Base-by-base conservation (phyloP, 495 filamentous ascomycete genomes). In the Talaromyces proteolyticus region DNA sequence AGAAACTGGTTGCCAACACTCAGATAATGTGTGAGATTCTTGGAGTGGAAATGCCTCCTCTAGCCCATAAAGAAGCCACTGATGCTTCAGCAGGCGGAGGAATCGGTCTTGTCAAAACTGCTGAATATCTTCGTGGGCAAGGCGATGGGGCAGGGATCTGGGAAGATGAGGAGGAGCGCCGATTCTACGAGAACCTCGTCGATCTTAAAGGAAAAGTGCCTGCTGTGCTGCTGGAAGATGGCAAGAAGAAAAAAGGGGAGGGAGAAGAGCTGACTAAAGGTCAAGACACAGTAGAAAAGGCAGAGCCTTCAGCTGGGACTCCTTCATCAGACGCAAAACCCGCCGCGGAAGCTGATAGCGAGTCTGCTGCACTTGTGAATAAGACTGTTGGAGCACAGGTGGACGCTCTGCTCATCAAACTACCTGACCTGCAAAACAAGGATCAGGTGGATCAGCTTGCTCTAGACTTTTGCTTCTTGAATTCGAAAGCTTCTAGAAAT, bases 371-470 rank as follows among this genome's bases (percentile, higher is more conserved):
- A 7, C 95, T 97, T 62, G 89, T 87, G 14, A 99, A 95, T 75
- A 96, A 95, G 72, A 95, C 91, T 2, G 91, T 99, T 52, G 93
- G 93, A 21, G 92, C 93, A 2, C 91, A 97, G 62, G 93, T 99
- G 3, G 94, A 99, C 64, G 87, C 90, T 16, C 74, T 99, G 22
- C 75, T 99, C 19, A 76, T 88, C 20, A 85, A 91, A 23, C 78
- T 99, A 19, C 89, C 90, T 0, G 93, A 99, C 43, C 69, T 97
- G 49, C 91, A 89, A 42, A 89, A 74, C 54, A 95, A 95, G 62
- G 93, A 99, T 46, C 77, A 84, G 46, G 87, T 96, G 50, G 93
- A 99, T 60, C 82, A 96, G 63, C 80, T 86, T 36, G 92, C 94
- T 11, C 81, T 95, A 44, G 92, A 96, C 60, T 99, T 99, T 59